Percentiles rank a stretch among this genome's conserved stretches.
Conservation (phyloP, 176 grass and related monocot genomes). For the Juncus effusus region DNA sequence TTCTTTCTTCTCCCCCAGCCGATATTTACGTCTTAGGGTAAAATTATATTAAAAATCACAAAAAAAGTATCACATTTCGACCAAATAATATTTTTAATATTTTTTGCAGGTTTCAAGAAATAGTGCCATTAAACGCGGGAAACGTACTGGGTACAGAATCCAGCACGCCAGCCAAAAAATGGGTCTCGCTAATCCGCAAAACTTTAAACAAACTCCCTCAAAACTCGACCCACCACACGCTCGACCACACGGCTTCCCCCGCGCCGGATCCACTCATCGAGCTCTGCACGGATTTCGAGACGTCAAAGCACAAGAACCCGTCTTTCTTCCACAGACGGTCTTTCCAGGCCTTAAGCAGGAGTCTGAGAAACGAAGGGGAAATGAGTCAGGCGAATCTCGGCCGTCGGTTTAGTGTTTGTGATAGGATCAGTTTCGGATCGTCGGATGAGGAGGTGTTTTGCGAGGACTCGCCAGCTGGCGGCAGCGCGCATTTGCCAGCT, state of each 20-base stretch:
- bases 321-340: conserved; percentile 71
- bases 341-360: conserved; percentile 63
- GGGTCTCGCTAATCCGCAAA: conserved; percentile 69
- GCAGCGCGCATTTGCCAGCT: conserved; percentile 59
- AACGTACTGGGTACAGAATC: conserved; percentile 74
- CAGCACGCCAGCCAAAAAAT: conserved; percentile 78
- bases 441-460: conserved; percentile 84
- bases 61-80: not conserved
- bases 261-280: conserved; percentile 67
- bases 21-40: conserved; percentile 99
- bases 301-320: conserved; percentile 52
- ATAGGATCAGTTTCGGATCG: conserved; percentile 72
- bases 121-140: conserved; percentile 92
- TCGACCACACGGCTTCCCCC: conserved; percentile 60
- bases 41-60: not conserved
- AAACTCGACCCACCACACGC: conserved; percentile 41
- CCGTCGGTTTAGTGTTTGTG: conserved; percentile 75
- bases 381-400: conserved; percentile 61
- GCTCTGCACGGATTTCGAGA: conserved; percentile 82
- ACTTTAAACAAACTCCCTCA: conserved; percentile 63
- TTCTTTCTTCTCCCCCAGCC: conserved; percentile 88
- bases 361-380: conserved; percentile 53
- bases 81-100: not conserved
- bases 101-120: conserved; percentile 76
- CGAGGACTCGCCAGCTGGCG: conserved; percentile 65